Evolutionary conservation across 2,329 filamentous ascomycete species (phyloP), one percentile per base, ranked within the genome.

Genomic region (Leptographium wingfieldii): DNA sequence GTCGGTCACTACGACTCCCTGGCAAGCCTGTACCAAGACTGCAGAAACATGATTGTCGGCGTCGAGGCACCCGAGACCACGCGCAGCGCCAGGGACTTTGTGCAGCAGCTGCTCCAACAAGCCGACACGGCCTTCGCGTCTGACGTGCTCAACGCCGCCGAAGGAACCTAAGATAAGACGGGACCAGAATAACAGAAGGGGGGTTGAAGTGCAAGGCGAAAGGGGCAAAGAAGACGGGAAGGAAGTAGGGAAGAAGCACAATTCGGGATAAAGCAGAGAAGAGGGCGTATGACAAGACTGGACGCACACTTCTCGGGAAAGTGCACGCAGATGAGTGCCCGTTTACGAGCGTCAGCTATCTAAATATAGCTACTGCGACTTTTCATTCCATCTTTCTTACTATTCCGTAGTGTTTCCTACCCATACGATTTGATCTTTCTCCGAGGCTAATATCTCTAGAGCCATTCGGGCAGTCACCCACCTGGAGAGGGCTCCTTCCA

Each of bases 1-100:
- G 69, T 70, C 60, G 78, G 76, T 72, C 75, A 78, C 60, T 70
- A 68, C 66, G 71, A 80, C 65, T 75, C 82, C 56, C 75, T 83
- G 65, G 69, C 72, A 65, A 77, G 77, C 67, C 76, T 83, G 68
- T 72, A 72, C 64, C 69, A 73, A 60, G 81, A 81, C 69, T 79
- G 78, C 64, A 73, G 73, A 66, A 75, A 78, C 62, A 75, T 83
- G 74, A 73, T 78, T 52, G 67, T 71, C 58, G 77, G 82, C 22
- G 49, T 57, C 12, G 59, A 63, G 51, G 60, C 63, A 14, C 63
- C 65, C 58, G 63, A 62, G 33, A 60, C 61, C 1, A 43, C 62
- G 3, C 55, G 40, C 1, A 53, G 56, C 1, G 60, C 61, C 7
- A 60, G 61, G 0, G 56, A 62, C 19, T 48, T 60, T 9, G 51